These are phyloP conservation scores for Prunus kanzakura DNA, from an alignment of 306 rosid genomes.

Conservation along the genomic window DNA sequence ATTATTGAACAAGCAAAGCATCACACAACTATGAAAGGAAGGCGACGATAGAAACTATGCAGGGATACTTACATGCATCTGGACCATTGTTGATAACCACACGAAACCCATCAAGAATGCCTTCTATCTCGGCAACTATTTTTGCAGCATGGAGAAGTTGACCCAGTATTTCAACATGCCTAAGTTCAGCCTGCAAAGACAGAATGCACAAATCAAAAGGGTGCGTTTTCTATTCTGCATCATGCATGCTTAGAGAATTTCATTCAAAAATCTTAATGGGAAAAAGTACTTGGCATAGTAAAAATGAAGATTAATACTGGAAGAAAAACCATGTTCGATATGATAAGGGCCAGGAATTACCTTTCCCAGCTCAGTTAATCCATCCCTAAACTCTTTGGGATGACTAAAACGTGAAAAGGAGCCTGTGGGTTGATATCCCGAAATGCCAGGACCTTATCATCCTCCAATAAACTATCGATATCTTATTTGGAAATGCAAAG, in stretches of 20 bases:
- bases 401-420: constrained; percentile 81
- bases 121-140: constrained; percentile 78
- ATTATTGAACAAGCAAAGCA: background rate
- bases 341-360: constrained; percentile 24
- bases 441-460: constrained; percentile 74
- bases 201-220: background rate
- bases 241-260: background rate
- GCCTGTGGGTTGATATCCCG: constrained; percentile 83
- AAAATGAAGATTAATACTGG: background rate
- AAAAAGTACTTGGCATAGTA: background rate
- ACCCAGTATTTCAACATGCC: constrained; percentile 75
- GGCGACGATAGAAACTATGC: background rate
- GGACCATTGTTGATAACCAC: constrained; percentile 84
- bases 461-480: background rate
- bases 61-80: constrained; percentile 55
- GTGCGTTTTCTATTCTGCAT: background rate
- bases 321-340: background rate
- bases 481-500: background rate
- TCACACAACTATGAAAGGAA: background rate
- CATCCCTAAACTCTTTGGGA: constrained; percentile 90
- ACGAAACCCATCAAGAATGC: constrained; percentile 80
- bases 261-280: background rate
- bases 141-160: constrained; percentile 76
- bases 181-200: constrained; percentile 53
- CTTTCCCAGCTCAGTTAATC: constrained; percentile 74